Conservation (phyloP, 768 basidiomycete species). For the Strobilomyces dryophilus region DNA sequence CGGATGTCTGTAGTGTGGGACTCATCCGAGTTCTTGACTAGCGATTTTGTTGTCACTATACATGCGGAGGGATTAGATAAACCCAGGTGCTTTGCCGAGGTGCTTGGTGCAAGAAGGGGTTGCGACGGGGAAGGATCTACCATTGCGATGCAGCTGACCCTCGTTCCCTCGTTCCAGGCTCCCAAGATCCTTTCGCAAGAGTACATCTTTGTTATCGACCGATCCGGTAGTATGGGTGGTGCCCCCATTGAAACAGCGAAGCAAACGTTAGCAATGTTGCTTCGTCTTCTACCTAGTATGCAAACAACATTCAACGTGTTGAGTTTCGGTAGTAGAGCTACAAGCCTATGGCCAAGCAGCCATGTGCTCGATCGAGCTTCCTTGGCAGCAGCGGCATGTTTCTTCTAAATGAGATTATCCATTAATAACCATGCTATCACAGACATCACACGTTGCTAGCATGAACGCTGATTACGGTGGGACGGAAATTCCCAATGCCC, state of each 20-base stretch:
- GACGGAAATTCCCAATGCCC: conserved; percentile 45
- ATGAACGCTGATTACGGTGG: conserved; percentile 47
- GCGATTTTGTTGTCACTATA: conserved; percentile 51
- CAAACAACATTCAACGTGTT: conserved; percentile 54
- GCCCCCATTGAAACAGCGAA: conserved; percentile 45
- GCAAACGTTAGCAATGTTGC: conserved; percentile 40
- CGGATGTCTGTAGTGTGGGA: conserved; percentile 37
- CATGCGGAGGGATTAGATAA: conserved; percentile 45
- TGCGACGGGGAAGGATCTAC: conserved; percentile 18
- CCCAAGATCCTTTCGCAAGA: conserved; percentile 45
- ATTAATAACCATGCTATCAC: conserved; percentile 13
- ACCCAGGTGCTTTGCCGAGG: conserved; percentile 55
- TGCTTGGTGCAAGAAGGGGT: conserved; percentile 19
- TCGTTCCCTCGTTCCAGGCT: conserved; percentile 51
- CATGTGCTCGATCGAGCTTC: conserved; percentile 26
- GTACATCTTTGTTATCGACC: conserved; percentile 58
- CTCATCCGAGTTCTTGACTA: conserved; percentile 39
- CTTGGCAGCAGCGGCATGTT: conserved; percentile 36
- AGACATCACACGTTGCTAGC: conserved; percentile 38
- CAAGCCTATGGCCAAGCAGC: conserved; percentile 36
- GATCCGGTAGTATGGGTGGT: conserved; percentile 51
- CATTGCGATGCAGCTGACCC: conserved; percentile 48
- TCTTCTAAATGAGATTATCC: background rate
- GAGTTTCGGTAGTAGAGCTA: conserved; percentile 40
- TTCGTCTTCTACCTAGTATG: conserved; percentile 43